phyloP scores from a whole-genome alignment of 2,329 filamentous ascomycete genomes.

The Diaporthe citrichinensis region DNA sequence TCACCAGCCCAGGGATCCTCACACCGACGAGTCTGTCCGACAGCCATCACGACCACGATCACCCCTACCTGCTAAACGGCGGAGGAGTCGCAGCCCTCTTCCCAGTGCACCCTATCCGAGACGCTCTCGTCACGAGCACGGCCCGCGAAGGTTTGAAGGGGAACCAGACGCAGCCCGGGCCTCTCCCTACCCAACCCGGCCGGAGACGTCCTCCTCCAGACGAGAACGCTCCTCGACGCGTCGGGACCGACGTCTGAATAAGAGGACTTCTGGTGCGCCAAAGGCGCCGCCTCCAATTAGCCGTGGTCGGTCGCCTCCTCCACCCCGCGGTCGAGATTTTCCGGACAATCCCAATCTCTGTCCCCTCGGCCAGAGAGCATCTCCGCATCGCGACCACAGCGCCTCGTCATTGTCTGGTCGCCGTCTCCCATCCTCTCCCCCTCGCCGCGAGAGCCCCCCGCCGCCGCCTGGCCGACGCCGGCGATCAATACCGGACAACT shows the following conservation, averaged over 20 bases:
- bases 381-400: conserved; percentile 44
- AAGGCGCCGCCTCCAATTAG: conserved; percentile 42
- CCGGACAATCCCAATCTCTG: conserved; percentile 42
- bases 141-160: conserved; percentile 37
- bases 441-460: conserved; percentile 33
- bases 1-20: conserved; percentile 34
- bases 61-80: conserved; percentile 48
- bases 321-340: conserved; percentile 38
- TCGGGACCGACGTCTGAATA: conserved; percentile 46
- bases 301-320: conserved; percentile 49
- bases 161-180: conserved; percentile 34
- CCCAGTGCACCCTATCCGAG: conserved; percentile 42
- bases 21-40: conserved; percentile 36
- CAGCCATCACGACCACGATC: conserved; percentile 45
- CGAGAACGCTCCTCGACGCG: conserved; percentile 46
- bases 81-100: conserved; percentile 48
- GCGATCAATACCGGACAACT: conserved; percentile 45
- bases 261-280: conserved; percentile 44
- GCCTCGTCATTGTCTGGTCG: conserved; percentile 45
- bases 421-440: conserved; percentile 41
- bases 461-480: conserved; percentile 41
- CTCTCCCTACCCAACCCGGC: conserved; percentile 36
- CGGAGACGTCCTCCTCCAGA: conserved; percentile 39
- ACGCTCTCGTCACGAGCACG: conserved; percentile 40
- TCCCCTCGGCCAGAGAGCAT: conserved; percentile 41